Conservation (phyloP, 176 grass and related monocot genomes). For the Ananas comosus region DNA sequence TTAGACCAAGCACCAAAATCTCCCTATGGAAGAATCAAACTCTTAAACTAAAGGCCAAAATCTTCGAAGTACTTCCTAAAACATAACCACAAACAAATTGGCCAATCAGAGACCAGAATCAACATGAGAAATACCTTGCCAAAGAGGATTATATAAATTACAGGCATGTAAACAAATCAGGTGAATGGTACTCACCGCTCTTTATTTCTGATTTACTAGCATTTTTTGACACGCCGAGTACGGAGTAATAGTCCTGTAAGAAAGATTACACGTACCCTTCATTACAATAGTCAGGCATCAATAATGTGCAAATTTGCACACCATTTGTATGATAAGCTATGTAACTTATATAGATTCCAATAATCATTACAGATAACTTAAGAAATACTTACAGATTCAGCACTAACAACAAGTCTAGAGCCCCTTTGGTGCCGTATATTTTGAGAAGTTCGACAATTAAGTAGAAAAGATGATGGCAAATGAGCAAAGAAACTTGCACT, state of each 20-base stretch:
- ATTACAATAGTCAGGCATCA: slow-evolving; percentile 1
- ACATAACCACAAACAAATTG: not conserved
- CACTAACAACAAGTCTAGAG: slow-evolving; percentile 70
- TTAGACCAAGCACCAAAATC: not conserved
- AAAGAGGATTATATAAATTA: not conserved
- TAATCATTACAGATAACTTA: slow-evolving; percentile 7
- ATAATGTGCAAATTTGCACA: slow-evolving; percentile 15
- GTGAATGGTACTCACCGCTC: slow-evolving; percentile 50
- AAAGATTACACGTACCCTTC: slow-evolving; percentile 5
- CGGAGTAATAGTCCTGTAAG: slow-evolving; percentile 87
- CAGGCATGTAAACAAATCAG: not conserved
- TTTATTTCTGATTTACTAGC: slow-evolving; percentile 99
- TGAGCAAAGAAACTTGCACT: slow-evolving; percentile 35
- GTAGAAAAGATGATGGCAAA: slow-evolving; percentile 19
- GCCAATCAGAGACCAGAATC: not conserved
- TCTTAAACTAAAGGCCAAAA: not conserved
- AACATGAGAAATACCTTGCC: not conserved
- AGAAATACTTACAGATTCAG: slow-evolving; percentile 57
- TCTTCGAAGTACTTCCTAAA: not conserved
- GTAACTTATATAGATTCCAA: not conserved
- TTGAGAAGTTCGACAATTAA: slow-evolving; percentile 36
- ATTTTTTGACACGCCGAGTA: slow-evolving; percentile 93
- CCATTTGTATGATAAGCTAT: not conserved
- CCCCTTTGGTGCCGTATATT: slow-evolving; percentile 39
- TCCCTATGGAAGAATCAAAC: not conserved